phyloP scores from a whole-genome alignment of 2,329 filamentous ascomycete species.

The Neurospora crassa region DNA sequence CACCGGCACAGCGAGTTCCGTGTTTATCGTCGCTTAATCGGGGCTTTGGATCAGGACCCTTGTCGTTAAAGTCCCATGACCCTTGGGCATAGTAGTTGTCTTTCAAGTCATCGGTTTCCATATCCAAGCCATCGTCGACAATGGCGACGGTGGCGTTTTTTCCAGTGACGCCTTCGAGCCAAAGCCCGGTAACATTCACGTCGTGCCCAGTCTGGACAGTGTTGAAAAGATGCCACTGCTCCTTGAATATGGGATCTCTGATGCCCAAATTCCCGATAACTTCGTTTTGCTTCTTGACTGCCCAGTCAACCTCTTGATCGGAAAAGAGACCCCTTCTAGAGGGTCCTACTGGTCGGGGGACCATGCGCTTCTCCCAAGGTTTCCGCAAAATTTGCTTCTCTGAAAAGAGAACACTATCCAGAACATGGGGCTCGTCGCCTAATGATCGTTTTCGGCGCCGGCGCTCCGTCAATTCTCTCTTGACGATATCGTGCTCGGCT shows the following conservation, averaged over 20 bases:
- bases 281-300: slow-evolving; percentile 46
- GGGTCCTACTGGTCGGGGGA: slow-evolving; percentile 26
- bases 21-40: slow-evolving; percentile 78
- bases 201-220: slow-evolving; percentile 74
- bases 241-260: slow-evolving; percentile 77
- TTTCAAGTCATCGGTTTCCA: slow-evolving; percentile 87
- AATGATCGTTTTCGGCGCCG: slow-evolving; percentile 53
- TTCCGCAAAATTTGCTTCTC: slow-evolving; percentile 57
- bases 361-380: slow-evolving; percentile 43
- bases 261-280: slow-evolving; percentile 64
- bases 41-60: slow-evolving; percentile 67
- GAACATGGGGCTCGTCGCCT: slow-evolving; percentile 35
- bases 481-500: slow-evolving; percentile 49
- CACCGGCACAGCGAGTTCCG: slow-evolving; percentile 88
- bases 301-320: slow-evolving; percentile 24
- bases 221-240: slow-evolving; percentile 96
- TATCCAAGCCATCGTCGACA: slow-evolving; percentile 91
- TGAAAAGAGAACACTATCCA: slow-evolving; percentile 68
- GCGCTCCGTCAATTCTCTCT: slow-evolving; percentile 40
- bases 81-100: slow-evolving; percentile 89
- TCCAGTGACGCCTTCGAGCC: slow-evolving; percentile 84
- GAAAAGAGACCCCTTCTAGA: background rate
- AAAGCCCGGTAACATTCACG: slow-evolving; percentile 90
- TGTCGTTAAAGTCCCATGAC: slow-evolving; percentile 94
- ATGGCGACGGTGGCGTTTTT: slow-evolving; percentile 85